phyloP scores from a whole-genome alignment of 2,329 filamentous ascomycete genomes.

The Xylariaceae sp. region DNA sequence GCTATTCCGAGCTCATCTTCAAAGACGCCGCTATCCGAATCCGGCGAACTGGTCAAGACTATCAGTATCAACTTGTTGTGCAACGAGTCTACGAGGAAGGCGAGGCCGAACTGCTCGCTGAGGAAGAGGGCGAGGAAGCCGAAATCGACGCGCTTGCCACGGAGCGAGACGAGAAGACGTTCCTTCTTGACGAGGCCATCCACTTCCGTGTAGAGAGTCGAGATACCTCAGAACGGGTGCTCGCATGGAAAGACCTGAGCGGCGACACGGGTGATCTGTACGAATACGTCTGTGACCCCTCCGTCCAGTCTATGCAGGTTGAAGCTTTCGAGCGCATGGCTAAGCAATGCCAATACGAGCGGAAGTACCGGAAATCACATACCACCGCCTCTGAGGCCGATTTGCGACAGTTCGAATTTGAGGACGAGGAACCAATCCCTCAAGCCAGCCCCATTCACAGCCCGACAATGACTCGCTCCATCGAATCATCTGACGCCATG shows the following conservation, averaged over 20 bases:
- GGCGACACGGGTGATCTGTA: conserved; percentile 95
- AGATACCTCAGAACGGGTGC: conserved; percentile 80
- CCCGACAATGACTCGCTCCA: conserved; percentile 60
- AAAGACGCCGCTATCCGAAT: conserved; percentile 94
- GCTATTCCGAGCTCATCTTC: conserved; percentile 98
- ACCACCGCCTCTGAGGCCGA: conserved; percentile 83
- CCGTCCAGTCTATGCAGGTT: conserved; percentile 73
- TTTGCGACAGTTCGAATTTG: conserved; percentile 82
- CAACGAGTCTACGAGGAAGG: conserved; percentile 98
- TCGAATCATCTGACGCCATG: conserved; percentile 66
- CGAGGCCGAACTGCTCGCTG: conserved; percentile 87
- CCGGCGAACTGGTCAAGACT: conserved; percentile 90
- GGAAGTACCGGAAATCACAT: conserved; percentile 84
- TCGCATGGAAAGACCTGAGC: conserved; percentile 94
- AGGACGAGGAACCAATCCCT: conserved; percentile 67
- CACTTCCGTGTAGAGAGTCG: conserved; percentile 86
- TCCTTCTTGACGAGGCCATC: conserved; percentile 89
- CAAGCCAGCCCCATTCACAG: conserved; percentile 68
- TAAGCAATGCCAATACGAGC: conserved; percentile 95
- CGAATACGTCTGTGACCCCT: conserved; percentile 92
- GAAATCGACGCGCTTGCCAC: conserved; percentile 74
- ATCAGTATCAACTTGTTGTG: conserved; percentile 95
- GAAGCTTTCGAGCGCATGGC: conserved; percentile 82
- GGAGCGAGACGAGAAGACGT: conserved; percentile 97
- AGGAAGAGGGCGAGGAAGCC: conserved; percentile 86